phyloP scores from a whole-genome alignment of 2,329 filamentous ascomycete genomes.

The Fusarium hainanense region DNA sequence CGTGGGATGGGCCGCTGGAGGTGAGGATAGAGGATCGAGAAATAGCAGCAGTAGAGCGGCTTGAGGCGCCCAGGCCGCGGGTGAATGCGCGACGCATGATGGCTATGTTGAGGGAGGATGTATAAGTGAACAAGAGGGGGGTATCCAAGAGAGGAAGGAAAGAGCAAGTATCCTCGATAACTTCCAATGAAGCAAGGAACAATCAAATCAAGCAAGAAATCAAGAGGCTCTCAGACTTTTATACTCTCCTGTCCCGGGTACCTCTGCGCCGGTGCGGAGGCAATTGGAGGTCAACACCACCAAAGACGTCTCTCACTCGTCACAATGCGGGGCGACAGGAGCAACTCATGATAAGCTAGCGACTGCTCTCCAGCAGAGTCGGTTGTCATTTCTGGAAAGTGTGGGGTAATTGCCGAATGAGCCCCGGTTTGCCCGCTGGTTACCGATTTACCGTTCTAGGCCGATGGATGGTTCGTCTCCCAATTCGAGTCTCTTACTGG shows the following conservation, averaged over 20 bases:
- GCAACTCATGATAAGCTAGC: constrained; percentile 36
- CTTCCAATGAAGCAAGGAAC: constrained; percentile 30
- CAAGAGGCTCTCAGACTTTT: constrained; percentile 31
- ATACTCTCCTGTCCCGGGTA: constrained; percentile 27
- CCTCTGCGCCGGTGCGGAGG: constrained; percentile 30
- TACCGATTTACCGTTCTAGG: constrained; percentile 34
- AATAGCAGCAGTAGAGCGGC: constrained; percentile 46
- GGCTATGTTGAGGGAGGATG: constrained; percentile 1
- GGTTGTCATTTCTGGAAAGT: constrained; percentile 27
- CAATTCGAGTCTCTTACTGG: constrained; percentile 31
- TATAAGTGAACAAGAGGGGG: neutral
- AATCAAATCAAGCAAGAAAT: constrained; percentile 5
- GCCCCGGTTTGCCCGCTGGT: constrained; percentile 28
- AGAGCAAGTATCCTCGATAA: constrained; percentile 21
- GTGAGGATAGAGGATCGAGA: constrained; percentile 48
- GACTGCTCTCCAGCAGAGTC: constrained; percentile 5
- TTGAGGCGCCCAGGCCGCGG: constrained; percentile 52
- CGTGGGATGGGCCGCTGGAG: constrained; percentile 49
- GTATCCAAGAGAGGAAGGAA: neutral
- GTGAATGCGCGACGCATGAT: constrained; percentile 61
- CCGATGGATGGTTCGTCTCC: constrained; percentile 38
- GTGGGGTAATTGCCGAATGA: constrained; percentile 39
- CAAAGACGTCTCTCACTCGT: constrained; percentile 11
- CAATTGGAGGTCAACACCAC: constrained; percentile 25
- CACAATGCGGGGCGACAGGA: constrained; percentile 29